Evolutionary conservation across 768 basidiomycete genomes (phyloP), one percentile per base, ranked within the genome.

Genomic region (Coprinellus aureogranulatus): DNA sequence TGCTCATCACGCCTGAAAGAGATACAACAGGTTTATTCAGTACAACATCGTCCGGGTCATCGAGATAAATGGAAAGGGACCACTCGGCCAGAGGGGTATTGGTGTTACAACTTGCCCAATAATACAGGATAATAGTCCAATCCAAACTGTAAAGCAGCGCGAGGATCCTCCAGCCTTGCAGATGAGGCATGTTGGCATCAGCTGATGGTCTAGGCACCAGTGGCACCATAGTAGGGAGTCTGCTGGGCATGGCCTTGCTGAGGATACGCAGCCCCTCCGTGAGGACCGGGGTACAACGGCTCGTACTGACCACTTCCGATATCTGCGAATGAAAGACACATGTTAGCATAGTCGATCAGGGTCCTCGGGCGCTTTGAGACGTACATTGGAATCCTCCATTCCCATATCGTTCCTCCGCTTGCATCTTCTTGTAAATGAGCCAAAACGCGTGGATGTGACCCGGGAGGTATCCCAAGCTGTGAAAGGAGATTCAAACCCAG

Each of bases 381-480:
- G 66, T 66, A 92, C 91, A 94, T 52, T 78, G 70, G 76, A 85
- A 94, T 30, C 88, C 88, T 20, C 89, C 90, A 4, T 67, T 72
- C 12, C 92, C 92, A 65, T 90, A 95, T 41, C 77, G 80, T 64
- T 92, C 90, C 64, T 92, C 89, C 0, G 92, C 93, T 64, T 90
- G 80, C 81, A 92, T 92, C 81, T 88, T 89, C 81, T 81, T 88
- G 75, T 93, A 93, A 56, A 94, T 92, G 53, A 95, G 79, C 89
- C 89, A 93, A 75, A 93, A 92, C 1, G 90, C 89, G 67, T 94
- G 91, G 46, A 82, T 73, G 42, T 78, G 76, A n/a, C 81, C 89
- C 0, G 90, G 89, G 53, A 92, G 69, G 70, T 89, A 92, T 4
- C 92, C 92, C 59, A 92, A 79, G 53, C 90, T 89, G n/a, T 6